phyloP scores from a whole-genome alignment of 2,329 filamentous ascomycete genomes.

The Epicoccum sorghinum region DNA sequence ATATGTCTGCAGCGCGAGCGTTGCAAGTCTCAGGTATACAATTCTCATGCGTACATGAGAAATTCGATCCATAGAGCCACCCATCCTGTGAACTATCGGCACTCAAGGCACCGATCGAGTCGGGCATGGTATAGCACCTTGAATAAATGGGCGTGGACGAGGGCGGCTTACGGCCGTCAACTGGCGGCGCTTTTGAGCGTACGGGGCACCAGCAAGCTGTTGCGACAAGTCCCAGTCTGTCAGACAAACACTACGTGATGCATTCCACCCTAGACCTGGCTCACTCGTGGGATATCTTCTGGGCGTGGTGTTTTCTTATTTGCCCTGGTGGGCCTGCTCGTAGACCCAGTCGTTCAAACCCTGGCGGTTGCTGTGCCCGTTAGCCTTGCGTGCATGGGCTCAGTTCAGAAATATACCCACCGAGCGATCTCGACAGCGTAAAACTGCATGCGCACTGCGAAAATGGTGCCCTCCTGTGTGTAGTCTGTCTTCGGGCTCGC shows the following conservation, averaged over 20 bases:
- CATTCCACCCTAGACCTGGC: conserved; percentile 1
- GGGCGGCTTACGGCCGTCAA: not conserved
- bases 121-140: conserved; percentile 4
- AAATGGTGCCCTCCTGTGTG: conserved; percentile 86
- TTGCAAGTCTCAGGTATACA: not conserved
- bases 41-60: not conserved
- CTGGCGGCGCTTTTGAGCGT: not conserved
- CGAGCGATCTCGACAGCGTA: conserved; percentile 79
- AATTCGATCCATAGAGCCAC: not conserved
- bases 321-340: conserved; percentile 70
- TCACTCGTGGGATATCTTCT: not conserved
- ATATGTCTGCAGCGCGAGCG: not conserved
- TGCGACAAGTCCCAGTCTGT: conserved; percentile 6
- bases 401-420: conserved; percentile 48
- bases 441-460: conserved; percentile 83
- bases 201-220: conserved; percentile 2
- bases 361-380: conserved; percentile 69
- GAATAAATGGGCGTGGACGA: not conserved
- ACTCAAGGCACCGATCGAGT: not conserved
- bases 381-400: conserved; percentile 15
- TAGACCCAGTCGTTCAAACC: conserved; percentile 98
- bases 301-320: conserved; percentile 19
- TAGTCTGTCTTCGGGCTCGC: conserved; percentile 81
- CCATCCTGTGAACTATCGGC: not conserved
- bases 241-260: not conserved